Conservation (phyloP, 768 basidiomycete species). For the Boletus pseudopeckii region DNA sequence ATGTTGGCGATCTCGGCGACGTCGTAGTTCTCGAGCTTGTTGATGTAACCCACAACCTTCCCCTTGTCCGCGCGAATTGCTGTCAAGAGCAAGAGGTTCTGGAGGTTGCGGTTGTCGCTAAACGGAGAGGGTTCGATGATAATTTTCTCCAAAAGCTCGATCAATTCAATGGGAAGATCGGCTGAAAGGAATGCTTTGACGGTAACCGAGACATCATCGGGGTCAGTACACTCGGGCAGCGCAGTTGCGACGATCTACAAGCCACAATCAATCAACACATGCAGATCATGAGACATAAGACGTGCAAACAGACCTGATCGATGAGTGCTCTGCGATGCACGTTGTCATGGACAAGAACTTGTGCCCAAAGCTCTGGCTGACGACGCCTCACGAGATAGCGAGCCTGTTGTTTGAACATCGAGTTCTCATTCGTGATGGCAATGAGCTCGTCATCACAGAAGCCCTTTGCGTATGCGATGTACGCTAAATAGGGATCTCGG, state of each 20-base stretch:
- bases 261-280: neutral
- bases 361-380: slow-evolving; percentile 92
- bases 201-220: slow-evolving; percentile 96
- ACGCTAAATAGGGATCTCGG: slow-evolving; percentile 96
- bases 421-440: slow-evolving; percentile 95
- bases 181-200: slow-evolving; percentile 98
- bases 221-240: slow-evolving; percentile 93
- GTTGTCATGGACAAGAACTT: slow-evolving; percentile 87
- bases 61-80: slow-evolving; percentile 98
- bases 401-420: slow-evolving; percentile 99
- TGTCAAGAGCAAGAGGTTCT: slow-evolving; percentile 92
- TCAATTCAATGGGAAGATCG: slow-evolving; percentile 94
- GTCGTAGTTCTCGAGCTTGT: slow-evolving; percentile 95
- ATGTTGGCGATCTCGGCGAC: slow-evolving; percentile 93
- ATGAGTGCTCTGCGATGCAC: slow-evolving; percentile 90
- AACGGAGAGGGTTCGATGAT: slow-evolving; percentile 96
- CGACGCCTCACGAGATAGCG: slow-evolving; percentile 97
- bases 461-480: slow-evolving; percentile 98
- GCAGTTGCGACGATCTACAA: slow-evolving; percentile 87
- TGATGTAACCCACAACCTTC: slow-evolving; percentile 97
- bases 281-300: neutral
- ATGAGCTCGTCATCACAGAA: slow-evolving; percentile 99
- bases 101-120: slow-evolving; percentile 94
- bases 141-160: slow-evolving; percentile 98
- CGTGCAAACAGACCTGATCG: slow-evolving; percentile 66